Evolutionary conservation across 345 rosid genomes (phyloP).

Genomic region (Pugionium cornutum): DNA sequence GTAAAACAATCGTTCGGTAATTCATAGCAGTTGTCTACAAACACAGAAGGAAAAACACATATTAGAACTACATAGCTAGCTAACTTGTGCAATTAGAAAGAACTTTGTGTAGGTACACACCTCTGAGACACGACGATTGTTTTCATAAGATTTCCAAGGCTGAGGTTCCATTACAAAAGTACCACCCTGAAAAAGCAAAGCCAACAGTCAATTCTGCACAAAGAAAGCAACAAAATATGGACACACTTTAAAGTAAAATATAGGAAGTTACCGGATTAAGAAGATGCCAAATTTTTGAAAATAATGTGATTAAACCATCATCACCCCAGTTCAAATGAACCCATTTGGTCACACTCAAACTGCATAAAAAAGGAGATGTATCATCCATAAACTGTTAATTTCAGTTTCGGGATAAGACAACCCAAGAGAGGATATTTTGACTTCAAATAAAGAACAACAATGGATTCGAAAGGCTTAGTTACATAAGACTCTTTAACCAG

Average conservation of each 20-base stretch:
- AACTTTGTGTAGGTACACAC: conserved; percentile 35
- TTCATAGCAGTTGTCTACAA: conserved; percentile 70
- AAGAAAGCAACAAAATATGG: background rate
- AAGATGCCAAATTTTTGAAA: conserved; percentile 75
- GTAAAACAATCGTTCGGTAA: conserved; percentile 49
- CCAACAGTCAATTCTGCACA: conserved; percentile 8
- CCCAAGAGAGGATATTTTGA: background rate
- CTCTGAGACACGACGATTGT: conserved; percentile 76
- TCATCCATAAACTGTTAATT: background rate
- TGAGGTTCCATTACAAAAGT: conserved; percentile 88
- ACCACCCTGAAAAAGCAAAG: conserved; percentile 69
- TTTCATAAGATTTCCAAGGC: conserved; percentile 93
- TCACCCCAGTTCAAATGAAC: conserved; percentile 98
- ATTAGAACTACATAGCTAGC: conserved; percentile 11
- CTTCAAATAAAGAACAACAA: background rate
- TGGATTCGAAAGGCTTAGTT: background rate
- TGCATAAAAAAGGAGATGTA: conserved; percentile 39
- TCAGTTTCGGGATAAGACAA: background rate
- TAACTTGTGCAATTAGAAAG: background rate
- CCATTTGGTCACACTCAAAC: conserved; percentile 98
- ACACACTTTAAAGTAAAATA: background rate
- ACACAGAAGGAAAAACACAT: conserved; percentile 23
- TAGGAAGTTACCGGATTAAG: conserved; percentile 61
- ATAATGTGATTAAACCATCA: conserved; percentile 75
- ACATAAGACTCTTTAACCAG: background rate